These are phyloP conservation scores for Didymella lethalis DNA, from an alignment of 2,329 filamentous ascomycete genomes.

Conservation along the genomic window DNA sequence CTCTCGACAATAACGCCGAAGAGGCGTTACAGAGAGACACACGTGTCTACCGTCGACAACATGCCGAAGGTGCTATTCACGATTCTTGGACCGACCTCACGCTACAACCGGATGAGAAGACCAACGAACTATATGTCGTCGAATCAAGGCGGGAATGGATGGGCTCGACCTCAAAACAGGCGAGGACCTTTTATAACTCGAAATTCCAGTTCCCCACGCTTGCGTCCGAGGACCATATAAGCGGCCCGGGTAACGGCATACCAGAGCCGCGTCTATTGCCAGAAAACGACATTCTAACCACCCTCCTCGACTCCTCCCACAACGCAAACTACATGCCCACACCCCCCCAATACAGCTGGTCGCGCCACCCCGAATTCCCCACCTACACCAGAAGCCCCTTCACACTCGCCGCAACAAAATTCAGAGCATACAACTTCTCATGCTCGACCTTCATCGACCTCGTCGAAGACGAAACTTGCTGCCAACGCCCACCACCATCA, in stretches of 20 bases:
- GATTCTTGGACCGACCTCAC: constrained; percentile 75
- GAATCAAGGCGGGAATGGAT: constrained; percentile 76
- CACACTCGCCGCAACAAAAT: constrained; percentile 62
- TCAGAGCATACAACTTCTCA: constrained; percentile 63
- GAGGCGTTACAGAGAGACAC: constrained; percentile 55
- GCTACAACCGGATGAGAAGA: constrained; percentile 67
- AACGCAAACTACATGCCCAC: constrained; percentile 51
- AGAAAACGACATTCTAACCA: constrained; percentile 38
- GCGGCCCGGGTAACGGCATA: background rate
- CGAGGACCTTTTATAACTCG: constrained; percentile 71
- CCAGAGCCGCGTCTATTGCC: constrained; percentile 30
- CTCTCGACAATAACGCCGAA: constrained; percentile 58
- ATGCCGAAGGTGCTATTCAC: constrained; percentile 75
- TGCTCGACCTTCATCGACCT: constrained; percentile 67
- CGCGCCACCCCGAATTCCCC: constrained; percentile 56
- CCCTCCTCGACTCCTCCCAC: constrained; percentile 41
- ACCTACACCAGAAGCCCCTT: constrained; percentile 48
- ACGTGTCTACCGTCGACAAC: constrained; percentile 70
- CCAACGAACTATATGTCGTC: constrained; percentile 66
- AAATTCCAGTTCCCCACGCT: constrained; percentile 55
- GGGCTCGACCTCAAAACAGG: constrained; percentile 62
- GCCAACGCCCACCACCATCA: constrained; percentile 30
- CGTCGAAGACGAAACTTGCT: constrained; percentile 59
- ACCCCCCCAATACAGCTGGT: constrained; percentile 51
- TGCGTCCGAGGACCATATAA: no score